Base-by-base conservation (phyloP, 2,329 filamentous ascomycete genomes). In the Colletotrichum tanaceti region DNA sequence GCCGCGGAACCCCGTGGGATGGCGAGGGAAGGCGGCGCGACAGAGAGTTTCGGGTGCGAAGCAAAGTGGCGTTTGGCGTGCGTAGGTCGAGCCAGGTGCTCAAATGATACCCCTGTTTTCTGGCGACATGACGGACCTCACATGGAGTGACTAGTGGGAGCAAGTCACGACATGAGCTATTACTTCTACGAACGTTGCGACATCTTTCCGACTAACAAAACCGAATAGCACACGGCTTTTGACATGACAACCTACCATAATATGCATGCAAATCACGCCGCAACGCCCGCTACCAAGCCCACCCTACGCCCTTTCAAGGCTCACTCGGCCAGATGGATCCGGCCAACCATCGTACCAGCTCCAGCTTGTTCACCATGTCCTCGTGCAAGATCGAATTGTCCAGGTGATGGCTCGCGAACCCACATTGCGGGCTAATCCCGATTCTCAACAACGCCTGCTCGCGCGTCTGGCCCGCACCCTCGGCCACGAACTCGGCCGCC, bases 381-480 rank as follows among this genome's bases (percentile, higher is more conserved):
- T 65, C 35, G 22, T 63, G 68, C 2, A 65, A 65, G 0, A 71
- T 47, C 47, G 68, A 65, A 41, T 71, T 71, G 39, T 61, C 68
- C 20, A 71, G 32, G 44, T 71, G 68, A 16, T 70, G 68, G 73
- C 88, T 91, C 4, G 91, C 91, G 76, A 91, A 91, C 0, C 89
- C 89, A 75, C 89, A 91, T 80, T 92, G 90, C 3, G 90, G 90
- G 75, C 88, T 91, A 35, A 92, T 87, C 52, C 89, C 88, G 32
- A 93, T 81, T 71, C 88, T 85, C 75, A 88, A 81, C 61, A 93
- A 79, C 1, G 88, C 90, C 74, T 92, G 84, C 73, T 90, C 85
- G n/a, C 85, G 82, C 7, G 81, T 85, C 74, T 89, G 83, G 2
- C 86, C 86, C 53, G 86, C 87, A 0, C 90, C 91, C 72, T 89